These are phyloP conservation scores for Adansonia digitata DNA, from an alignment of 345 rosid species.

Conservation along the genomic window DNA sequence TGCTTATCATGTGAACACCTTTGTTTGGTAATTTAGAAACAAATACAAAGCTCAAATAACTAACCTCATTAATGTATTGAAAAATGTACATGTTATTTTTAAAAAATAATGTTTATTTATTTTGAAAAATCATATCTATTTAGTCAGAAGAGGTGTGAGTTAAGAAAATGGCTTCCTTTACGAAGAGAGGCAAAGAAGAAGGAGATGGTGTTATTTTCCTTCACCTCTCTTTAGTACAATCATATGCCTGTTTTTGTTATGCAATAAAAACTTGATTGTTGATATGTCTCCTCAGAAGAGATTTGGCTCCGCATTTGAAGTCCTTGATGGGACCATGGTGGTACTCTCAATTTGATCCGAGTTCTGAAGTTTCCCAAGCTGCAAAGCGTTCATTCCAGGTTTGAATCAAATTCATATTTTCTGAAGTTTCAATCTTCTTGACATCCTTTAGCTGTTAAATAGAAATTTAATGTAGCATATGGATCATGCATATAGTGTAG, in stretches of 20 bases:
- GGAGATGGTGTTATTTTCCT: slow-evolving; percentile 8
- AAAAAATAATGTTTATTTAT: too few species aligned
- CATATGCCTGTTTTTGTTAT: background rate
- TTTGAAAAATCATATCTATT: background rate
- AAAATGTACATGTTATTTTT: background rate
- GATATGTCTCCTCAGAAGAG: slow-evolving; percentile 55
- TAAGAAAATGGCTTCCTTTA: background rate
- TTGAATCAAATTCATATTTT: slow-evolving; percentile 8
- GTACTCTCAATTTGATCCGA: slow-evolving; percentile 91
- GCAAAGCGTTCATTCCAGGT: slow-evolving; percentile 92
- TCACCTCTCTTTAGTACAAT: background rate
- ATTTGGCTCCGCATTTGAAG: slow-evolving; percentile 84
- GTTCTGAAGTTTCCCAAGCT: slow-evolving; percentile 78
- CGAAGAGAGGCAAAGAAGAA: background rate
- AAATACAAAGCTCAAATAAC: background rate
- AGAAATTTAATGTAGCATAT: background rate
- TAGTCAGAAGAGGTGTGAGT: background rate
- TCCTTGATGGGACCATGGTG: slow-evolving; percentile 98
- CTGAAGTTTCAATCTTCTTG: background rate
- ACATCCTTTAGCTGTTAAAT: background rate
- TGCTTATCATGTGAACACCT: background rate
- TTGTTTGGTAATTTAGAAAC: slow-evolving; percentile 8
- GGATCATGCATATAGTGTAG: background rate
- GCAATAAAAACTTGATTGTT: background rate
- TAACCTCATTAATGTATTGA: background rate